These are phyloP conservation scores for Alternaria arborescens DNA, from an alignment of 2,329 filamentous ascomycete genomes.

Conservation along the genomic window DNA sequence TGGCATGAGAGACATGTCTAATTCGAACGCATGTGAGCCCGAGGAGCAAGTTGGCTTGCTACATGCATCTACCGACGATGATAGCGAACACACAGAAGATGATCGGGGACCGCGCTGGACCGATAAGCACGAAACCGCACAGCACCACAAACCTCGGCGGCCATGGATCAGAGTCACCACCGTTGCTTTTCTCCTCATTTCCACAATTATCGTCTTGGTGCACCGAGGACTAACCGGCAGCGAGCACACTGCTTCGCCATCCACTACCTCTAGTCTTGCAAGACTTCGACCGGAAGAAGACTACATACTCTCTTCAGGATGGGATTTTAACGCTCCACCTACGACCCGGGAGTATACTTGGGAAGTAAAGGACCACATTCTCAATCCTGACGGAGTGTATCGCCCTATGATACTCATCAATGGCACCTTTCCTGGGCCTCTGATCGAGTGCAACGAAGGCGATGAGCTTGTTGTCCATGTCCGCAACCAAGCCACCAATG, in stretches of 20 bases:
- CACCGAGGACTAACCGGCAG: background rate
- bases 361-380: slow-evolving; percentile 65
- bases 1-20: slow-evolving; percentile 15
- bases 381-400: slow-evolving; percentile 65
- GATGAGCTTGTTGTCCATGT: slow-evolving; percentile 74
- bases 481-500: slow-evolving; percentile 62
- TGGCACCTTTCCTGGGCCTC: slow-evolving; percentile 50
- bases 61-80: slow-evolving; percentile 15
- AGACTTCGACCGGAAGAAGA: slow-evolving; percentile 35
- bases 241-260: background rate
- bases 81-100: slow-evolving; percentile 20
- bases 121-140: background rate
- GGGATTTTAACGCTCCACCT: slow-evolving; percentile 63
- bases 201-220: slow-evolving; percentile 13
- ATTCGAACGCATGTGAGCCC: background rate
- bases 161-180: slow-evolving; percentile 23
- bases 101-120: slow-evolving; percentile 10
- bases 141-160: slow-evolving; percentile 4
- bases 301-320: slow-evolving; percentile 64
- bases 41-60: slow-evolving; percentile 38
- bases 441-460: slow-evolving; percentile 62
- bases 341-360: slow-evolving; percentile 67
- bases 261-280: slow-evolving; percentile 2
- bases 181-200: slow-evolving; percentile 19
- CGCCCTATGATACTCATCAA: slow-evolving; percentile 55